Evolutionary conservation across 2,329 filamentous ascomycete genomes (phyloP), one percentile per base, ranked within the genome.

Genomic region (Cryphonectria nitschkei): DNA sequence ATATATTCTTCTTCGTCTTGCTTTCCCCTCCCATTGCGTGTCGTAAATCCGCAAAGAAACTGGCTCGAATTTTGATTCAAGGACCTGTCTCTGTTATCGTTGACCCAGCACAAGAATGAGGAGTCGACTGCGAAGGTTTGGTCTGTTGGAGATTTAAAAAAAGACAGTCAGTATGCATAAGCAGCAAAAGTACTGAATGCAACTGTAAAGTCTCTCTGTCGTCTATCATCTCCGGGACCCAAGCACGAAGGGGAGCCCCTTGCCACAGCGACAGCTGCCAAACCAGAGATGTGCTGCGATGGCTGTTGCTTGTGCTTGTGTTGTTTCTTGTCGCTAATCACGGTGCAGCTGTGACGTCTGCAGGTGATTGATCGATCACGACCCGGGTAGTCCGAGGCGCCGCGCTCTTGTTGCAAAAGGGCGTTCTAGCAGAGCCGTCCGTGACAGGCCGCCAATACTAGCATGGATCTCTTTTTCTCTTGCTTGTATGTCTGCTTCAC

Each of bases 241-340:
- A 70, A 65, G 22, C 68, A 46, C 68, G 68, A 37, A 70, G 68
- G 60, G 46, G 8, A 22, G 26, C 62, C 65, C 68, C 41, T 68
- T 72, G 46, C 26, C 52, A 68, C 70, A 11, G 62, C 54, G 39
- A 70, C 65, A 70, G 52, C 41, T 65, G 68, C 68, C 68, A 50
- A 61, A 61, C 14, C 29, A 56, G 39, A 61, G 39, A 61, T 43
- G 37, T 16, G 60, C 41, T 43, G 65, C 61, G 65, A 68, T 56
- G 61, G 19, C 61, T 19, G 54, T 60, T 32, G 69, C 26, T 54
- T 52, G 34, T 68, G 64, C 34, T 58, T 65, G n/a, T 54, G 68
- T 61, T 54, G 61, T 39, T 39, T 68, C 52, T 14, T 56, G 43
- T 58, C 34, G 22, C 62, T 26, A 50, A 37, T 37, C 37, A 56